Evolutionary conservation across 148 eudicot species (phyloP), one percentile per base, ranked within the genome.

Genomic region (Gaultheria prostrata): DNA sequence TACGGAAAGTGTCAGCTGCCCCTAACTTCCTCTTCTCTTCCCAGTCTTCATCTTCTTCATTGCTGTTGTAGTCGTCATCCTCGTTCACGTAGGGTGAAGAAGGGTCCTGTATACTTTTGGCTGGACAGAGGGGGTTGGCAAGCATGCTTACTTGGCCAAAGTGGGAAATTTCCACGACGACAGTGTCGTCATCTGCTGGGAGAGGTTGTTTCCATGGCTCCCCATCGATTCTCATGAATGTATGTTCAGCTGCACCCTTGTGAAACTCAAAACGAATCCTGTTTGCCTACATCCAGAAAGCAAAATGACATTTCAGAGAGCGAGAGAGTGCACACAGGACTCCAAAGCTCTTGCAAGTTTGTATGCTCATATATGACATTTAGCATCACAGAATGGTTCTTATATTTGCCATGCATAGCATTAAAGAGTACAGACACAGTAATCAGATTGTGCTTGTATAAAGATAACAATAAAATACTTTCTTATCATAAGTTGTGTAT

Each of bases 151-250:
- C 99, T 83, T 92, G 98, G 26, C 94, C 87, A 71, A 80, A 90
- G 80, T 92, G 91, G 5, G 99, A 93, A 65, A 96, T 94, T 79
- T 94, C 98, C 7, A 94, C 95, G 76, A 91, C 90, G 39, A 94
- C 97, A 1, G 94, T 90, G 83, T 96, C 98, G 69, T 94, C 97
- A 65, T 93, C 91, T 26, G 57, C 88, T 0, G 97, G 95, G 21
- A 94, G 92, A 20, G 98, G 98, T 72, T 96, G 99, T 85, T 92
- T 94, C 98, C 99, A 94, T 33, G 99, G 99, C 59, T 96, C 99
- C 45, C 99, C 98, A 77, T 96, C 99, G 13, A 96, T 93, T 83
- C 99, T 91, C 99, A 96, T 96, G 83, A 20, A 96, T 11, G 99
- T 94, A 75, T 88, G 86, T 67, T 89, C 93, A 78, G 94, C 88